A percentile compares a stretch with the other conserved stretches of the same genome.
phyloP scores from a whole-genome alignment of 1,284 basidiomycete species.

The Naganishia liquefaciens region DNA sequence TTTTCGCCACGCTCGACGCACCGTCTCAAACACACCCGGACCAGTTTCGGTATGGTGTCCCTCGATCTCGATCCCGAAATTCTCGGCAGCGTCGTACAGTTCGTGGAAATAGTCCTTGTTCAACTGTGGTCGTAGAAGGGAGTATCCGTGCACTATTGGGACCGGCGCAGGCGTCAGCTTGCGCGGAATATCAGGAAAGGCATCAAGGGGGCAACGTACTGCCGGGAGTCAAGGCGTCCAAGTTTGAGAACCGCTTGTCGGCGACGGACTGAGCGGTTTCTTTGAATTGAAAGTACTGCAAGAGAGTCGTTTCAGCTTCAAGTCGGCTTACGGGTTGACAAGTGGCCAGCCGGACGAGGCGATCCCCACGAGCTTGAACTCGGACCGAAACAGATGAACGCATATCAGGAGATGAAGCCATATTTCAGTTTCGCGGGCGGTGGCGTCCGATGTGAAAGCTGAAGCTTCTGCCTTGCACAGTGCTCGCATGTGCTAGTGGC shows the following conservation, averaged over 20 bases:
- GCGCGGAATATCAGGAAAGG: neutral
- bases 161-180: neutral
- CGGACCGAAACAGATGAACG: no score
- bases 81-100: slow-evolving; percentile 73
- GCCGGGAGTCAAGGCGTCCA: slow-evolving; percentile 82
- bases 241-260: slow-evolving; percentile 73
- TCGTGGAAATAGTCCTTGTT: slow-evolving; percentile 89
- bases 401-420: no score
- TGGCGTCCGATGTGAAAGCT: no score
- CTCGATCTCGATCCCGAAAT: slow-evolving; percentile 82
- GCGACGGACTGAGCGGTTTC: slow-evolving; percentile 75
- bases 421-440: no score
- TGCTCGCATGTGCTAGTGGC: no score
- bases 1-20: neutral
- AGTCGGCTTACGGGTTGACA: neutral
- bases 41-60: slow-evolving; percentile 96
- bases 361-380: no score
- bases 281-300: slow-evolving; percentile 91
- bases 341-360: no score
- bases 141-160: slow-evolving; percentile 85
- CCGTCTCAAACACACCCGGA: slow-evolving; percentile 83
- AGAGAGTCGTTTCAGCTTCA: neutral
- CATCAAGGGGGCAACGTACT: slow-evolving; percentile 66
- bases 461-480: no score
- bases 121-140: slow-evolving; percentile 79